Base-by-base conservation (phyloP, 2,329 filamentous ascomycete genomes). In the Davidsoniella eucalypti region DNA sequence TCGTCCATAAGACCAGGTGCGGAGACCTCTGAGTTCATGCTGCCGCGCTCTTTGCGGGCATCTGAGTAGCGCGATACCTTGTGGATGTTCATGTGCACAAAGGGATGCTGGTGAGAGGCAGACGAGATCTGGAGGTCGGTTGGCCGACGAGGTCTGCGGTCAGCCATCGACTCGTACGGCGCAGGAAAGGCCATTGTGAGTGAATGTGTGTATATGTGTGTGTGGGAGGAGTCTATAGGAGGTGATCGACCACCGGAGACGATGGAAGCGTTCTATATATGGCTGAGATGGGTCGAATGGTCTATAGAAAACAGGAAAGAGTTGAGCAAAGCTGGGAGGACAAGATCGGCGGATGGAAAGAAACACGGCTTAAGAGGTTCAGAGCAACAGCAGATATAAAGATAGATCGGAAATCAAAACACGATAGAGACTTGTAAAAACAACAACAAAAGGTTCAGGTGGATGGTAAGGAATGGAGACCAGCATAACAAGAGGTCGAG, bases 1-100 rank as follows among this genome's bases (percentile, higher is more conserved):
- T 74, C 69, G 54, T 75, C 71, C 14, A 72, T 65, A 58, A 75
- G 64, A 25, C 68, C 67, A 1, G 71, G 72, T 3, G 67, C 56
- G 3, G 71, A 73, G 23, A 59, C 63, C 41, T 68, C 64, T 1
- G 70, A 73, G 29, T 63, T 67, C 33, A 70, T 56, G 2, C 71
- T 75, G 49, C 62, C 66, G 56, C 65, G 65, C 48, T 64, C 59
- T 14, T 57, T 56, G 33, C 54, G 57, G 47, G 58, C 55, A 26
- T 44, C 49, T 9, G 54, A 49, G 2, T 52, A 51, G 45, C 47
- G 48, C n/a, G 49, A 40, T 48, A 47, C 33, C 37, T 52, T 49
- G 43, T 52, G 50, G 5, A 29, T 46, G 41, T 52, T 16, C 18
- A 18, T 10, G 40, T 33, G 47, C 6, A 48, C 49, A 39, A 52